These are phyloP conservation scores for Alternaria panax DNA, from an alignment of 2,329 filamentous ascomycete species.

Conservation along the genomic window DNA sequence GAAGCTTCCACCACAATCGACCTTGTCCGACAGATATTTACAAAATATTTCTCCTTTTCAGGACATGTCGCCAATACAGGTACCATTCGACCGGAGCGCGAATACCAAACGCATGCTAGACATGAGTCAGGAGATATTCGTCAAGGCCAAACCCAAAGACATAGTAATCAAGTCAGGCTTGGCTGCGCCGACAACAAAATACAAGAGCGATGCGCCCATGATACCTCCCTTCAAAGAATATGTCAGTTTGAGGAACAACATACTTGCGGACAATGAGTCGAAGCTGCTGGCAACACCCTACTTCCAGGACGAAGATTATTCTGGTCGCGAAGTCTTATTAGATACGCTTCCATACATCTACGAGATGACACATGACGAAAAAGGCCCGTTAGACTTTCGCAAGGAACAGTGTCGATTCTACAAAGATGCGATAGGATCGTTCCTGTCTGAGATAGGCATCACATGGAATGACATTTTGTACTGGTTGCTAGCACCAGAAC, in stretches of 20 bases:
- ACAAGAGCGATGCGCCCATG: conserved; percentile 21
- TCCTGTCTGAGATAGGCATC: conserved; percentile 47
- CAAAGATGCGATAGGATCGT: conserved; percentile 43
- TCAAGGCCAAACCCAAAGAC: conserved; percentile 19
- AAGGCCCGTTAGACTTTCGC: conserved; percentile 41
- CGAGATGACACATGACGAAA: conserved; percentile 28
- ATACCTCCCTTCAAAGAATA: conserved; percentile 53
- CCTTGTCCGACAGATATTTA: conserved; percentile 16
- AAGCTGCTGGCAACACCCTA: conserved; percentile 51
- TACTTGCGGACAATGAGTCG: conserved; percentile 52
- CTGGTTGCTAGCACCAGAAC: conserved; percentile 48
- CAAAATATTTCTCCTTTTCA: conserved; percentile 35
- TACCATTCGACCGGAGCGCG: conserved; percentile 9
- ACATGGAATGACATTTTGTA: conserved; percentile 49
- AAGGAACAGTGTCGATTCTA: conserved; percentile 48
- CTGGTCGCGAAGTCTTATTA: conserved; percentile 26
- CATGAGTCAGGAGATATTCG: conserved; percentile 29
- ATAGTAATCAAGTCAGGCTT: conserved; percentile 11
- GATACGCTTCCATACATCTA: conserved; percentile 42
- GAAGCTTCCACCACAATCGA: neutral
- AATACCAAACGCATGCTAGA: conserved; percentile 3
- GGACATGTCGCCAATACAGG: conserved; percentile 28
- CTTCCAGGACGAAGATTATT: conserved; percentile 36
- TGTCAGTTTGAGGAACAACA: conserved; percentile 51
- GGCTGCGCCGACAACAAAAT: conserved; percentile 23